Conservation (phyloP, 441 rosid species). For the Viola pubescens region DNA sequence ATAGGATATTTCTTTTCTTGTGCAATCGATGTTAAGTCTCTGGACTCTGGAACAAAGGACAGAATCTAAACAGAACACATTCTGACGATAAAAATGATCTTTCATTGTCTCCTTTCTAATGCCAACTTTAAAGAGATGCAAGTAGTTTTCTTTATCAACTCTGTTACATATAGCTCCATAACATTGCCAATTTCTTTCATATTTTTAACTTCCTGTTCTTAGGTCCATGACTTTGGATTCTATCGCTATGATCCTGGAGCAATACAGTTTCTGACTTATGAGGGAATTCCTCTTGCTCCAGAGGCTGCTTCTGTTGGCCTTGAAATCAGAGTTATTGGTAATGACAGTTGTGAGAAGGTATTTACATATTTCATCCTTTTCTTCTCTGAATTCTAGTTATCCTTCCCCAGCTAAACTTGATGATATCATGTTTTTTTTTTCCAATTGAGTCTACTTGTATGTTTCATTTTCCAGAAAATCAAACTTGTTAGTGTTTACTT, state of each 20-base stretch:
- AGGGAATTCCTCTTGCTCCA: constrained; percentile 97
- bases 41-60: too few relatives aligned
- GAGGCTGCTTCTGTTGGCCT: constrained; percentile 96
- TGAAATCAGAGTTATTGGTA: constrained; percentile 97
- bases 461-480: too few relatives aligned
- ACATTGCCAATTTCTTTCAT: neutral
- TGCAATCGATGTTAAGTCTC: neutral
- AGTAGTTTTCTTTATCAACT: too few relatives aligned
- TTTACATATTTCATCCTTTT: neutral
- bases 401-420: too few relatives aligned
- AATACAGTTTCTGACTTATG: constrained; percentile 71
- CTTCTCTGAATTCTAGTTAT: too few relatives aligned
- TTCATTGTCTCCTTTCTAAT: too few relatives aligned
- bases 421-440: too few relatives aligned
- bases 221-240: constrained; percentile 99
- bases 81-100: too few relatives aligned
- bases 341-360: constrained; percentile 99
- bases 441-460: too few relatives aligned
- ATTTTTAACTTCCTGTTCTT: constrained; percentile 9
- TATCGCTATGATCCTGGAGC: constrained; percentile 81
- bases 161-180: neutral
- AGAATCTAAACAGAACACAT: too few relatives aligned
- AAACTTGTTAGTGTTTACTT: too few relatives aligned
- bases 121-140: too few relatives aligned
- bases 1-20: neutral